Conservation (phyloP, 257 asterid species). For the Nemophila menziesii region DNA sequence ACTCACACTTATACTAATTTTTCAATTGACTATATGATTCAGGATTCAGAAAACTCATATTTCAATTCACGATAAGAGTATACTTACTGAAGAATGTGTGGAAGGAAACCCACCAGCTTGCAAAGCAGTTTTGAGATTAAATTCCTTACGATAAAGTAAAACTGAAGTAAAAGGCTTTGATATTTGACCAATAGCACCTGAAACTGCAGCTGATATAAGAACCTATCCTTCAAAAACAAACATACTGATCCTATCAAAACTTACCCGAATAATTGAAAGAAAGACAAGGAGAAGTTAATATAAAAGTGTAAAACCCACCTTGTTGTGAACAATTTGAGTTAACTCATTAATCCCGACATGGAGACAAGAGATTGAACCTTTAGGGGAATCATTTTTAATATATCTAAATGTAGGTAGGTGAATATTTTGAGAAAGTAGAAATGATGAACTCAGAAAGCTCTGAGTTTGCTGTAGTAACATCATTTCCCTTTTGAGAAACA, state of each 20-base stretch:
- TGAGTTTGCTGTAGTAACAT: not conserved
- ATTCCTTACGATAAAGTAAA: constrained; percentile 38
- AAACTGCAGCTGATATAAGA: constrained; percentile 55
- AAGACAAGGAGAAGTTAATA: too few species aligned
- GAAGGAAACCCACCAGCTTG: constrained; percentile 93
- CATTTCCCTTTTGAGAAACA: too few species aligned
- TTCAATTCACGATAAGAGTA: too few species aligned
- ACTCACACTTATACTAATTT: too few species aligned
- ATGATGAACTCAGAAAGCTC: not conserved
- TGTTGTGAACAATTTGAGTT: not conserved
- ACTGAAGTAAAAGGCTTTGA: constrained; percentile 64
- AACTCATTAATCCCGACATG: not conserved
- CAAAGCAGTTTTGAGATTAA: constrained; percentile 36
- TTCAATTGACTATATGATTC: too few species aligned
- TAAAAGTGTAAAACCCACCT: too few species aligned
- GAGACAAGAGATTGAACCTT: not conserved
- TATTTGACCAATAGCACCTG: constrained; percentile 78
- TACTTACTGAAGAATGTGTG: constrained; percentile 87
- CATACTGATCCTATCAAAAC: too few species aligned
- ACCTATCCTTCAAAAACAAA: too few species aligned
- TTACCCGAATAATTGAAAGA: too few species aligned
- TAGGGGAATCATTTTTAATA: not conserved
- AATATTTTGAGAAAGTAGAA: not conserved
- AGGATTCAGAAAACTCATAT: too few species aligned
- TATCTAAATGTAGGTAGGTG: too few species aligned